A percentile compares a stretch with the other conserved stretches of the same genome.
Conservation (phyloP, 352 stramenopile species). For the Phytophthora citrophthora region DNA sequence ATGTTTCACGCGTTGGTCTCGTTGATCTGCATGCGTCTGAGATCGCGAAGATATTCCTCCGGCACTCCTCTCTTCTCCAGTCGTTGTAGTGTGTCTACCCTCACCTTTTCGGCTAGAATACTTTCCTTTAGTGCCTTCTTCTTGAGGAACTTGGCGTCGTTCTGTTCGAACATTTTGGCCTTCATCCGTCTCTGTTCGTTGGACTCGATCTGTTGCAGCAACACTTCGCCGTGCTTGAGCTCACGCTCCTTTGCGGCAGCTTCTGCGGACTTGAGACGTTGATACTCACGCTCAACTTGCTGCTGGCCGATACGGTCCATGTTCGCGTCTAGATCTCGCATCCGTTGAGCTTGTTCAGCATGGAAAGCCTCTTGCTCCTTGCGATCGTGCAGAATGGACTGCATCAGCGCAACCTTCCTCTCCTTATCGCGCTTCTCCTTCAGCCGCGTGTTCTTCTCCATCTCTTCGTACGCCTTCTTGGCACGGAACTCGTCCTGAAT, state of each 20-base stretch:
- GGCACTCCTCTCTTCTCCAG: constrained; percentile 74
- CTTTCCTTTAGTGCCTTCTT: constrained; percentile 79
- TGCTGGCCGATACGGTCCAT: constrained; percentile 52
- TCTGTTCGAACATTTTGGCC: constrained; percentile 69
- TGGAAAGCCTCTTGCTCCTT: constrained; percentile 68
- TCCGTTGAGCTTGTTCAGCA: constrained; percentile 42
- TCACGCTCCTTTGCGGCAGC: constrained; percentile 43
- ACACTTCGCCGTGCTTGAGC: constrained; percentile 39
- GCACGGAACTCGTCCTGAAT: constrained; percentile 73
- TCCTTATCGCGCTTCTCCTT: constrained; percentile 65
- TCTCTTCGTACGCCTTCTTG: constrained; percentile 77
- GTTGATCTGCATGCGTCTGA: constrained; percentile 70
- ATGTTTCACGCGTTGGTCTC: constrained; percentile 55
- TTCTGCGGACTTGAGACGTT: constrained; percentile 38
- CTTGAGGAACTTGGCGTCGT: constrained; percentile 71
- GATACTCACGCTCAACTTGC: constrained; percentile 53
- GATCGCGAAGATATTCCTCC: constrained; percentile 71
- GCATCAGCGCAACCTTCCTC: constrained; percentile 42
- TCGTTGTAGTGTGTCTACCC: constrained; percentile 58
- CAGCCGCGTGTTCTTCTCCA: constrained; percentile 56
- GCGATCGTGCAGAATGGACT: constrained; percentile 60
- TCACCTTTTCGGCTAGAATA: constrained; percentile 81
- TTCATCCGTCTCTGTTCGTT: constrained; percentile 63
- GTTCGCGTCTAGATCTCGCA: constrained; percentile 45
- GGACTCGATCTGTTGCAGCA: constrained; percentile 63